Base-by-base conservation (phyloP, 257 asterid species). In the Mentha longifolia region DNA sequence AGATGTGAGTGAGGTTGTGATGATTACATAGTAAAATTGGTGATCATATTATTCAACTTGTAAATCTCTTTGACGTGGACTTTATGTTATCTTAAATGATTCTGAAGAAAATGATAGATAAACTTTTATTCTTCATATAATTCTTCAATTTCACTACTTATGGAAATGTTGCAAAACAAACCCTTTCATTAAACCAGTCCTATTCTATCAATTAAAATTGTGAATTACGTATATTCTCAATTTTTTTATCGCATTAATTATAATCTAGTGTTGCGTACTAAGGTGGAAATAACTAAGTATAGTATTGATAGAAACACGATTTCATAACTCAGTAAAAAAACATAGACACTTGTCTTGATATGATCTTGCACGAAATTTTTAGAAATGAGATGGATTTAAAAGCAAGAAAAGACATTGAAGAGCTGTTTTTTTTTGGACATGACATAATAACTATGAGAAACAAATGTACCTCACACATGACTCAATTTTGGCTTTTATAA, bases 401-500 rank as follows among this genome's bases (percentile, higher is more conserved):
- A 6, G 9, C 43, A 31, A 61, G 57, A 74, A 50, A 49, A 14
- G 59, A 77, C 70, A 28, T 10, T 16, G 30, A 33, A 17, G 49
- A 61, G 67, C 30, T 11, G 67, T 54, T 31, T 4, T 14, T 14
- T 45, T 64, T 51, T 31, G 19, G 39, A 1, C 39, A 3, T 35
- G 39, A 35, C 39, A 35, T 35, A 7, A 0, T 35, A 35, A 35
- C 39, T 35, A 35, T 35, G 39, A 35, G 39, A 35, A 35, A 35
- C 39, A 35, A 35, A 7, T 35, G 8, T 35, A 5, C 39, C 39
- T 35, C 37, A 3, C 39, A 35, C 39, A 35, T 7, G 8, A 35
- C 39, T 35, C 0, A 35, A 6, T 14, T 47, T 78, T 77, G 77
- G 35, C 76, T 72, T 39, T 33, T 68, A 31, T 60, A 33, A 10